Percentiles rank a stretch among this genome's conserved stretches.
These are phyloP conservation scores for Przewalskia tangutica DNA, from an alignment of 257 asterid species.

Conservation along the genomic window DNA sequence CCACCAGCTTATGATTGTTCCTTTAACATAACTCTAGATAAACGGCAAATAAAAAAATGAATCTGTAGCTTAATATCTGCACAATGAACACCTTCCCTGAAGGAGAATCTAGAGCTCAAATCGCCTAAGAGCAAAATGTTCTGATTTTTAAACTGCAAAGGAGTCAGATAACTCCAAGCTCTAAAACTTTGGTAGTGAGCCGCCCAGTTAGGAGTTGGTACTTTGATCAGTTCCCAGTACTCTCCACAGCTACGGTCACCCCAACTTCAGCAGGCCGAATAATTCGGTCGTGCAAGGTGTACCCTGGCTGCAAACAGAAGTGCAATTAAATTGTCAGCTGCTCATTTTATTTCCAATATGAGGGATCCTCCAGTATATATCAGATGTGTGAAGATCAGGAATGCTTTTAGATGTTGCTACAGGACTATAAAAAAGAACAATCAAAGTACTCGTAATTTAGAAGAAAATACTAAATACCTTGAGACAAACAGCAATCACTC, in stretches of 20 bases:
- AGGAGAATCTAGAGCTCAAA: background rate
- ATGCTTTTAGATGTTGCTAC: background rate
- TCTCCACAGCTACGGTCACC: slow-evolving; percentile 41
- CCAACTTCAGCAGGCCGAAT: slow-evolving; percentile 94
- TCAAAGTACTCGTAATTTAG: background rate
- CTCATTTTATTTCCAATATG: background rate
- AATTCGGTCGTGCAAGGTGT: slow-evolving; percentile 57
- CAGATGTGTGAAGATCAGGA: background rate
- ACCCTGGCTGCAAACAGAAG: slow-evolving; percentile 49
- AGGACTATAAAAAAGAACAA: background rate
- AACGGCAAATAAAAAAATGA: background rate
- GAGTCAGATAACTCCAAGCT: background rate
- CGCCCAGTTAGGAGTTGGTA: slow-evolving; percentile 7
- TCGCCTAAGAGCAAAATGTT: background rate
- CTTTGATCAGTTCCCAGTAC: slow-evolving; percentile 19
- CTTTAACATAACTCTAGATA: background rate
- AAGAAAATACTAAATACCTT: slow-evolving; percentile 42
- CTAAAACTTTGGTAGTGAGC: background rate
- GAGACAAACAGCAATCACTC: slow-evolving; percentile 64
- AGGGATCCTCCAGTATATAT: background rate
- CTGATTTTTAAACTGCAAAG: background rate
- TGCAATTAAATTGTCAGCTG: background rate
- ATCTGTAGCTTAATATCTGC: background rate
- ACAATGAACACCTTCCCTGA: background rate
- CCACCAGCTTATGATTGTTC: background rate